Conservation (phyloP, 2,329 filamentous ascomycete genomes). For the Claviceps cyperi region DNA sequence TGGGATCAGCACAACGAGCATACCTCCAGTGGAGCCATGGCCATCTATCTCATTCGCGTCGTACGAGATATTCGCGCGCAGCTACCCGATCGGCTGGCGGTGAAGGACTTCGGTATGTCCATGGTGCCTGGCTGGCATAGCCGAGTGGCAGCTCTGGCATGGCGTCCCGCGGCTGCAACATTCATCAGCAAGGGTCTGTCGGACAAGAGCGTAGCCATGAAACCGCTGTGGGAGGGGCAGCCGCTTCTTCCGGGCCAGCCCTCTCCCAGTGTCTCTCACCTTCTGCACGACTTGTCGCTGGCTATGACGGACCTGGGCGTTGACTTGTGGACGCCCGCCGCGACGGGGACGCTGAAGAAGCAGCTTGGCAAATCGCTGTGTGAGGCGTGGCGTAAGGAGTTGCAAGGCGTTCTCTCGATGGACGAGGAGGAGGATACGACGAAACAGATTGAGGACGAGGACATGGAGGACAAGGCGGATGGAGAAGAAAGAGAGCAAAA, state of each 20-base stretch:
- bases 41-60: conserved; percentile 57
- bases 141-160: conserved; percentile 40
- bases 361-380: conserved; percentile 36
- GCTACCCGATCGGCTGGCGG: conserved; percentile 37
- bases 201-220: conserved; percentile 38
- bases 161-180: conserved; percentile 32
- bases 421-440: conserved; percentile 3
- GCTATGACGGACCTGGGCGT: conserved; percentile 57
- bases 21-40: conserved; percentile 35
- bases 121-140: conserved; percentile 52
- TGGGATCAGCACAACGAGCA: conserved; percentile 32
- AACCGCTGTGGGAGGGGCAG: conserved; percentile 66
- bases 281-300: conserved; percentile 49
- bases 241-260: conserved; percentile 65
- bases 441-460: conserved; percentile 2
- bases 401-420: conserved; percentile 17
- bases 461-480: conserved; percentile 3
- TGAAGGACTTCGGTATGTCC: conserved; percentile 42
- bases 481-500: conserved; percentile 4
- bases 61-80: conserved; percentile 59
- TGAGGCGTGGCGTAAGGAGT: conserved; percentile 29
- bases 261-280: conserved; percentile 57
- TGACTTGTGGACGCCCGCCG: conserved; percentile 68
- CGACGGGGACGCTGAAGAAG: conserved; percentile 49
- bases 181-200: conserved; percentile 28